These are phyloP conservation scores for Elsinoe arachidis DNA, from an alignment of 2,329 filamentous ascomycete species.

Conservation along the genomic window DNA sequence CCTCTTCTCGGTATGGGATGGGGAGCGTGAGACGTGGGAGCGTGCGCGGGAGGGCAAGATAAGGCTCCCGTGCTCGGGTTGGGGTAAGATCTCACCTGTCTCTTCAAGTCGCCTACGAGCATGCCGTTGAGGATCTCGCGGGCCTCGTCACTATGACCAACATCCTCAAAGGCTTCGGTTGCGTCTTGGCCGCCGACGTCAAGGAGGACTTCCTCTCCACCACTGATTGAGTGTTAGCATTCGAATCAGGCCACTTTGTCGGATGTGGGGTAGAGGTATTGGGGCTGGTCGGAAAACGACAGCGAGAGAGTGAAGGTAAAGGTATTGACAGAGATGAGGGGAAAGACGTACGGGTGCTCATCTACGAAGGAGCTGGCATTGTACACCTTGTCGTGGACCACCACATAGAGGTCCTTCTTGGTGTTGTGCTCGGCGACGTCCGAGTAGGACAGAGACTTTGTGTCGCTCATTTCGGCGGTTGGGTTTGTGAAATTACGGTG, in stretches of 20 bases:
- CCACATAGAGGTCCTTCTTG: slow-evolving; percentile 89
- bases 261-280: slow-evolving; percentile 13
- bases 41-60: neutral
- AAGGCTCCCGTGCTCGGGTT: slow-evolving; percentile 4
- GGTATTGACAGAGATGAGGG: slow-evolving; percentile 5
- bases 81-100: slow-evolving; percentile 51
- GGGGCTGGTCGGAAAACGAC: neutral
- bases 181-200: slow-evolving; percentile 94
- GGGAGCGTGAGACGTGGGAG: neutral
- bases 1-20: neutral
- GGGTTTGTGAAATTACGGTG: slow-evolving; percentile 1
- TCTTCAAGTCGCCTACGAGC: slow-evolving; percentile 68
- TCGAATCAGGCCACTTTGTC: slow-evolving; percentile 6
- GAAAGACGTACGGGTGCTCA: slow-evolving; percentile 72
- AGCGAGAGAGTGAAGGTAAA: neutral
- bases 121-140: slow-evolving; percentile 81
- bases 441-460: slow-evolving; percentile 61
- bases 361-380: slow-evolving; percentile 81
- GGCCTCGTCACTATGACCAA: slow-evolving; percentile 97
- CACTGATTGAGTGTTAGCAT: slow-evolving; percentile 45
- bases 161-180: slow-evolving; percentile 97
- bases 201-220: slow-evolving; percentile 95
- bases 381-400: slow-evolving; percentile 97
- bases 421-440: slow-evolving; percentile 78
- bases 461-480: slow-evolving; percentile 39